Conservation (phyloP, 768 basidiomycete genomes). For the Tylopilus felleus region DNA sequence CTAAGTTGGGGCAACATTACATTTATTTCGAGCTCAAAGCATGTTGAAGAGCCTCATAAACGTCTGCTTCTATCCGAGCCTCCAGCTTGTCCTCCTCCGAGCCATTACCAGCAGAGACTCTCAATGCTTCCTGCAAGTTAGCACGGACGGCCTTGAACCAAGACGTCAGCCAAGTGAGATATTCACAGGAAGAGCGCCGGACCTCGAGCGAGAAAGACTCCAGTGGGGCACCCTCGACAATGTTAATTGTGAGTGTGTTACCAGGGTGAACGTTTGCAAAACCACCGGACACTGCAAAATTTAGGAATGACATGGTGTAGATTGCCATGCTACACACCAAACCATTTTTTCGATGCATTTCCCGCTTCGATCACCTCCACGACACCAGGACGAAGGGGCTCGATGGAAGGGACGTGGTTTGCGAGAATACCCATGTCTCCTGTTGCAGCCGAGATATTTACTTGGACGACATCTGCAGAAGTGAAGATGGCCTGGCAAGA, state of each 20-base stretch:
- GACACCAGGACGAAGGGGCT: slow-evolving; percentile 90
- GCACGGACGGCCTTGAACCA: slow-evolving; percentile 77
- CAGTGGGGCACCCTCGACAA: slow-evolving; percentile 91
- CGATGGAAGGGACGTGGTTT: slow-evolving; percentile 97
- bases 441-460: slow-evolving; percentile 89
- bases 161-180: slow-evolving; percentile 4
- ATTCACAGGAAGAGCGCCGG: slow-evolving; percentile 20
- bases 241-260: slow-evolving; percentile 95
- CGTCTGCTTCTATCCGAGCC: slow-evolving; percentile 91
- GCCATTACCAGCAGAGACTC: slow-evolving; percentile 75
- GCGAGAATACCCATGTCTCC: slow-evolving; percentile 99
- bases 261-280: slow-evolving; percentile 98
- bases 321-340: slow-evolving; percentile 58
- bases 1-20: slow-evolving; percentile 13
- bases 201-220: slow-evolving; percentile 92
- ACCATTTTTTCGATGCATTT: slow-evolving; percentile 88
- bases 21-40: slow-evolving; percentile 58
- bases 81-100: slow-evolving; percentile 92
- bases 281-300: slow-evolving; percentile 80
- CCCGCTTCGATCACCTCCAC: slow-evolving; percentile 89
- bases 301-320: slow-evolving; percentile 2
- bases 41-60: slow-evolving; percentile 92
- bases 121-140: slow-evolving; percentile 85
- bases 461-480: slow-evolving; percentile 90
- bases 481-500: slow-evolving; percentile 76